Percentiles rank a stretch among this genome's conserved stretches.
Evolutionary conservation across 2,329 filamentous ascomycete genomes (phyloP).

Genomic region (Calonectria montana): DNA sequence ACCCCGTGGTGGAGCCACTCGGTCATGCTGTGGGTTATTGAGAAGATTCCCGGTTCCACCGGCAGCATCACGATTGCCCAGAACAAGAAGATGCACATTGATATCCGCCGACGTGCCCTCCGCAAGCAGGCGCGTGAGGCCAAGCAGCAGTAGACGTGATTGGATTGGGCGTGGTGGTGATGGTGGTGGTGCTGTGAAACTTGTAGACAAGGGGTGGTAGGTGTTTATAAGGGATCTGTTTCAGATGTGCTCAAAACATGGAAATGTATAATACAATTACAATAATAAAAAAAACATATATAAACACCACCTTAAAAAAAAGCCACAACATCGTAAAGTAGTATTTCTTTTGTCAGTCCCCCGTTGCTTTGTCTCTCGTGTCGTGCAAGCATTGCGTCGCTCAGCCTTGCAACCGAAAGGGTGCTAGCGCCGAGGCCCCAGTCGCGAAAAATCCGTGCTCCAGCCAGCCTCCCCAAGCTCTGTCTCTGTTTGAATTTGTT

Average conservation of each 20-base stretch:
- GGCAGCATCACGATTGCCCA: constrained; percentile 59
- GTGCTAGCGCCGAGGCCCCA: constrained; percentile 48
- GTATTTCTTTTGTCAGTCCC: not conserved
- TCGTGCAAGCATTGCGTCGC: constrained; percentile 28
- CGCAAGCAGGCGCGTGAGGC: constrained; percentile 85
- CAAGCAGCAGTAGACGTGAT: constrained; percentile 67
- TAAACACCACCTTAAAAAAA: not conserved
- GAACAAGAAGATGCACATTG: constrained; percentile 79
- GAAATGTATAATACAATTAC: not conserved
- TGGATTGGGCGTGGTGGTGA: not conserved
- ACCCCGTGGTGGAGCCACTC: constrained; percentile 96
- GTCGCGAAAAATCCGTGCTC: constrained; percentile 54
- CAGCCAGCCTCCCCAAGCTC: constrained; percentile 49
- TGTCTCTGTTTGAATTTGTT: constrained; percentile 46
- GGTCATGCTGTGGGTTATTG: constrained; percentile 85
- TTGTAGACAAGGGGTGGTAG: not conserved
- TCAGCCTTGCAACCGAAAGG: constrained; percentile 49
- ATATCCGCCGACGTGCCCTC: constrained; percentile 84
- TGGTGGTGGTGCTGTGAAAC: too few species aligned
- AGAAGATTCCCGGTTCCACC: constrained; percentile 65
- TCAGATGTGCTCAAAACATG: not conserved
- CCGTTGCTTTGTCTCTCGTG: constrained; percentile 19
- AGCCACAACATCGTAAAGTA: not conserved
- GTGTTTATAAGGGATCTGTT: not conserved
- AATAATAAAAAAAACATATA: not conserved